A percentile compares a stretch with the other conserved stretches of the same genome.
phyloP scores from a whole-genome alignment of 2,329 filamentous ascomycete genomes.

The Colletotrichum australisinense region DNA sequence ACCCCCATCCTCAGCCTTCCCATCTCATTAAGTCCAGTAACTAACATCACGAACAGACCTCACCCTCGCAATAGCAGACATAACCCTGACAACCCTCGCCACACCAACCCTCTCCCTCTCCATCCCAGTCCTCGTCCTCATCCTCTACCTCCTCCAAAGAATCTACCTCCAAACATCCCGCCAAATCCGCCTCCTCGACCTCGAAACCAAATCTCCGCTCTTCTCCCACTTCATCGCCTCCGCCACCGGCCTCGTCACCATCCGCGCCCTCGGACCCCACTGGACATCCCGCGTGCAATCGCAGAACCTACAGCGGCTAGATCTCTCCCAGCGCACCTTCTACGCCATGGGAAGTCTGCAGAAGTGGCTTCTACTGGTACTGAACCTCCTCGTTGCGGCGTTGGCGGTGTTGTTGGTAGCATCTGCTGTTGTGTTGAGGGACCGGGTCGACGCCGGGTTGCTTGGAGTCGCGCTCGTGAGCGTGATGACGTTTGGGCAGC shows the following conservation, averaged over 20 bases:
- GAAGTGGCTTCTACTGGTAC: slow-evolving; percentile 64
- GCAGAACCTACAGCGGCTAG: slow-evolving; percentile 60
- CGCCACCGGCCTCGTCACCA: slow-evolving; percentile 57
- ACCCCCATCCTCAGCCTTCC: no score
- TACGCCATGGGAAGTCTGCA: slow-evolving; percentile 69
- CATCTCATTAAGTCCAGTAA: background rate
- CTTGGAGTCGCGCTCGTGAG: slow-evolving; percentile 44
- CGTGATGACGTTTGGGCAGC: slow-evolving; percentile 48
- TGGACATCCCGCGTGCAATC: slow-evolving; percentile 57
- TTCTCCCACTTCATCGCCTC: slow-evolving; percentile 58
- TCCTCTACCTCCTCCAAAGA: slow-evolving; percentile 46
- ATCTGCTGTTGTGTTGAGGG: slow-evolving; percentile 47
- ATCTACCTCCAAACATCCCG: slow-evolving; percentile 56
- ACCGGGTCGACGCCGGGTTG: slow-evolving; percentile 8
- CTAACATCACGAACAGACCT: background rate
- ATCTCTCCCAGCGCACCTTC: slow-evolving; percentile 66
- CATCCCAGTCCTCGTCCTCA: slow-evolving; percentile 47
- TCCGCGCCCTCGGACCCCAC: slow-evolving; percentile 60
- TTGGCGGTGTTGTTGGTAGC: slow-evolving; percentile 59
- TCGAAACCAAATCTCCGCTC: slow-evolving; percentile 55
- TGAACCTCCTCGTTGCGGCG: slow-evolving; percentile 60
- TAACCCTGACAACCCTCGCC: slow-evolving; percentile 56
- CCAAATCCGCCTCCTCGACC: slow-evolving; percentile 54
- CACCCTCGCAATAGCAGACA: slow-evolving; percentile 50
- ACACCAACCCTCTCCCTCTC: slow-evolving; percentile 58